phyloP scores from a whole-genome alignment of 2,329 filamentous ascomycete species.

The Shiraia bambusicola region DNA sequence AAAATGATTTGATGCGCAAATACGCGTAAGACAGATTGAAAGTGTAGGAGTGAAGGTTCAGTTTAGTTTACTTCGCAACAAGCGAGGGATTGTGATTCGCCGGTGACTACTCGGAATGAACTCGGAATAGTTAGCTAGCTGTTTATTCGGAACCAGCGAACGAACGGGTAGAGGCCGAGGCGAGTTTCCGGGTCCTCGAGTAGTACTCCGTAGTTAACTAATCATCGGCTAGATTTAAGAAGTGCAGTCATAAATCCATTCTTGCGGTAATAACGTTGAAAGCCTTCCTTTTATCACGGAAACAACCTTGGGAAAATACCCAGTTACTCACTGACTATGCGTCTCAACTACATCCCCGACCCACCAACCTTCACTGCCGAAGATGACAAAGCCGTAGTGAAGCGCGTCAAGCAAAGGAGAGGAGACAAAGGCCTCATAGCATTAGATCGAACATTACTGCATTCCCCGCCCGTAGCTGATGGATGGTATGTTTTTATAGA shows the following conservation, averaged over 20 bases:
- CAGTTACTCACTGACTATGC: constrained; percentile 44
- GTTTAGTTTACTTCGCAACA: not conserved
- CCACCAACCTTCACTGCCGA: constrained; percentile 50
- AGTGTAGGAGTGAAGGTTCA: constrained; percentile 6
- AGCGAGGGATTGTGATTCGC: too few species aligned
- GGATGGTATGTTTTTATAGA: constrained; percentile 47
- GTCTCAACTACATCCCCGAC: constrained; percentile 56
- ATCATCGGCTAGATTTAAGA: too few species aligned
- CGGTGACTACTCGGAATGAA: too few species aligned
- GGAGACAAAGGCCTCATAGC: constrained; percentile 54
- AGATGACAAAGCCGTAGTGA: constrained; percentile 54
- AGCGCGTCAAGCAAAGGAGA: constrained; percentile 54
- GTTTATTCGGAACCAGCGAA: too few species aligned
- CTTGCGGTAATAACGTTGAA: too few species aligned
- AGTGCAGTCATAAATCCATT: too few species aligned
- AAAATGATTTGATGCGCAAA: not conserved
- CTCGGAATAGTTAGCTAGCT: too few species aligned
- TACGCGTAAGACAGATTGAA: not conserved
- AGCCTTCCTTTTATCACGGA: too few species aligned
- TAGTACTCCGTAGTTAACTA: too few species aligned
- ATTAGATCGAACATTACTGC: constrained; percentile 57
- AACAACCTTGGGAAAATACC: too few species aligned
- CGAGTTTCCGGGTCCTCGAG: too few species aligned
- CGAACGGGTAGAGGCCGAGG: too few species aligned
- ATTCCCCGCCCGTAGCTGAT: constrained; percentile 57